Base-by-base conservation (phyloP, 1,139 yeast genomes). In the Schwanniomyces etchellsii region DNA sequence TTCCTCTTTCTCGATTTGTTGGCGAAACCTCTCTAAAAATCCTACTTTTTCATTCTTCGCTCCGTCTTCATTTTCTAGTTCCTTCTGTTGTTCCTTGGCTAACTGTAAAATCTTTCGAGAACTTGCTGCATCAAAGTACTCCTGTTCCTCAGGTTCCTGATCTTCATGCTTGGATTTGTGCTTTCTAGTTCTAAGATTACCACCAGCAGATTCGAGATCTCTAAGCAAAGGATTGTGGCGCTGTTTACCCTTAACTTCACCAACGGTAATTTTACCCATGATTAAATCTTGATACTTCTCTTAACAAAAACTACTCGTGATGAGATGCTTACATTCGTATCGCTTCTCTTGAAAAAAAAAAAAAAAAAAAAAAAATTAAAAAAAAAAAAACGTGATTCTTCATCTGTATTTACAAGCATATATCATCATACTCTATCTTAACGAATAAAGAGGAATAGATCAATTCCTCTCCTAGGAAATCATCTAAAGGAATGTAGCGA, bases 31-130 rank as follows among this genome's bases (percentile, higher is more conserved):
- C 26, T 52, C 51, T 13, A 47, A 43, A 38, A 57, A 55, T 1
- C 47, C 36, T 4, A 50, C 39, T 6, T 40, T 34, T 14, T 29
- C 32, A 5, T 29, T 23, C 4, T 43, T 40, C 4, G 44, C 47
- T 11, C 56, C 53, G 40, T 79, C 86, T 50, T 85, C 95, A 5
- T 57, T 65, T 35, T 73, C 83, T 18, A 89, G 56, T 52, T 91
- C 98, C 28, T 84, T 89, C 54, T 88, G 96, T 60, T 91, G 98
- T 47, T 82, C 91, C 46, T 74, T 79, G 11, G 97, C 98, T 42
- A 91, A 67, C 51, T 82, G 84, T 41, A 91, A 66, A 55, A 91
- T 89, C 60, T 77, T 86, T 57, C 94, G 72, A 1, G 97, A 84
- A 22, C 86, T 67, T 16, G 77, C 67, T 13, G 96, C 85, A 61